These are phyloP conservation scores for Cladosporium sp. DNA, from an alignment of 2,329 filamentous ascomycete species.

Conservation along the genomic window DNA sequence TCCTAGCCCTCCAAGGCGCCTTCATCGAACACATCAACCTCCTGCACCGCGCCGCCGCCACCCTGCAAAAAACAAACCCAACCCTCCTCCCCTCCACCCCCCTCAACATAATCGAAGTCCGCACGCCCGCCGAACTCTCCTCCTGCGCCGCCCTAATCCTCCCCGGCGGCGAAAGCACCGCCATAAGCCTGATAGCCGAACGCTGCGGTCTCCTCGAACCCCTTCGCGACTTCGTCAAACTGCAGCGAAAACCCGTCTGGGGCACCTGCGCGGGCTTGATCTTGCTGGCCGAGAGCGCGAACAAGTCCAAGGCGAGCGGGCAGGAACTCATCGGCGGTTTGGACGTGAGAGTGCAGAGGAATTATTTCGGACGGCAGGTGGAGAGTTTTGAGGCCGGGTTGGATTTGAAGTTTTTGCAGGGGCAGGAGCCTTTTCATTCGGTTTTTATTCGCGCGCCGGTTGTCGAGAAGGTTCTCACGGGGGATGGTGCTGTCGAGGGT, in stretches of 20 bases:
- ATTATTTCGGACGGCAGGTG: slow-evolving; percentile 90
- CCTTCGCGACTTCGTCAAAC: slow-evolving; percentile 83
- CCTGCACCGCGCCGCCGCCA: slow-evolving; percentile 60
- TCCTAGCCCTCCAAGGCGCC: slow-evolving; percentile 80
- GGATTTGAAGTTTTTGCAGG: slow-evolving; percentile 63
- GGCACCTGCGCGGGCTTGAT: slow-evolving; percentile 95
- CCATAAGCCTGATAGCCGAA: slow-evolving; percentile 82
- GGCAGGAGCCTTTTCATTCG: slow-evolving; percentile 58
- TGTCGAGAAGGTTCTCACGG: slow-evolving; percentile 69
- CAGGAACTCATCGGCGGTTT: slow-evolving; percentile 92
- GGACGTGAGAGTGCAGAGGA: slow-evolving; percentile 83
- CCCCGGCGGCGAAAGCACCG: slow-evolving; percentile 91
- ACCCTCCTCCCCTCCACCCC: slow-evolving; percentile 19
- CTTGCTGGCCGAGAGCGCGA: slow-evolving; percentile 79
- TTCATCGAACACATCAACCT: slow-evolving; percentile 84
- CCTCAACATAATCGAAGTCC: slow-evolving; percentile 65
- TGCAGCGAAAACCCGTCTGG: slow-evolving; percentile 78
- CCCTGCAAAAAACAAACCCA: too few species aligned
- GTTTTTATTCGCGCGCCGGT: slow-evolving; percentile 95
- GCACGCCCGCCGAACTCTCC: slow-evolving; percentile 65
- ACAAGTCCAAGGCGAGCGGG: slow-evolving; percentile 81
- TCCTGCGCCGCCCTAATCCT: slow-evolving; percentile 79
- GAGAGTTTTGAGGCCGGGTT: slow-evolving; percentile 82
- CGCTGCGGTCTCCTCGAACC: slow-evolving; percentile 78
- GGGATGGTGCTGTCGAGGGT: slow-evolving; percentile 28